Percentiles rank a stretch among this genome's conserved stretches.
Evolutionary conservation across 345 rosid species (phyloP).

Genomic region (Citrus glauca): DNA sequence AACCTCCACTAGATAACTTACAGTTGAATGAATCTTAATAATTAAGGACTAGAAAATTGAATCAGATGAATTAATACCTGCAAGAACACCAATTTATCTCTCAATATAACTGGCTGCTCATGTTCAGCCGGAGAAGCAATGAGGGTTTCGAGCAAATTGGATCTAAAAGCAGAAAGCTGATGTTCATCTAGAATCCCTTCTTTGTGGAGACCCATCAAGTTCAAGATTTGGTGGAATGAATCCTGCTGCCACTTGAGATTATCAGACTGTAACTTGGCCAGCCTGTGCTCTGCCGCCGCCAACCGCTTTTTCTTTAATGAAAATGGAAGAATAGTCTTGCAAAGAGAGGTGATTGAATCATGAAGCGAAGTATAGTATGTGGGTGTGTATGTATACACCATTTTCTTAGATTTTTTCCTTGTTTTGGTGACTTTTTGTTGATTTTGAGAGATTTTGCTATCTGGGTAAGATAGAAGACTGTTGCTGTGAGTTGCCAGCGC

Average conservation of each 20-base stretch:
- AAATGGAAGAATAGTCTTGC: constrained; percentile 72
- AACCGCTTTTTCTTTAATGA: constrained; percentile 58
- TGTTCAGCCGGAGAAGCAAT: constrained; percentile 46
- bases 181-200: constrained; percentile 56
- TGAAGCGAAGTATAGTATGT: constrained; percentile 72
- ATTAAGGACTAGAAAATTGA: no score
- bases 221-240: constrained; percentile 68
- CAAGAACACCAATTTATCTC: constrained; percentile 68
- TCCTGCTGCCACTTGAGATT: constrained; percentile 86
- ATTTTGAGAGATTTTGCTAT: background rate
- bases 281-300: constrained; percentile 46
- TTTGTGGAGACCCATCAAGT: constrained; percentile 63
- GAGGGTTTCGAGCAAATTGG: constrained; percentile 60
- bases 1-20: background rate
- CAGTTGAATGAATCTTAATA: background rate
- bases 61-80: constrained; percentile 32
- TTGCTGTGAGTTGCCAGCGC: constrained; percentile 25
- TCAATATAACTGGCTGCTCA: constrained; percentile 49
- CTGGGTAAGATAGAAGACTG: constrained; percentile 8
- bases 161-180: constrained; percentile 53
- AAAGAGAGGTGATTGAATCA: constrained; percentile 71
- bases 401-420: constrained; percentile 23
- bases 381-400: constrained; percentile 65
- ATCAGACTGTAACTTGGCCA: constrained; percentile 62
- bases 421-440: background rate